A percentile compares a stretch with the other conserved stretches of the same genome.
phyloP scores from a whole-genome alignment of 495 filamentous ascomycete genomes.

The Penicilliopsis zonata region DNA sequence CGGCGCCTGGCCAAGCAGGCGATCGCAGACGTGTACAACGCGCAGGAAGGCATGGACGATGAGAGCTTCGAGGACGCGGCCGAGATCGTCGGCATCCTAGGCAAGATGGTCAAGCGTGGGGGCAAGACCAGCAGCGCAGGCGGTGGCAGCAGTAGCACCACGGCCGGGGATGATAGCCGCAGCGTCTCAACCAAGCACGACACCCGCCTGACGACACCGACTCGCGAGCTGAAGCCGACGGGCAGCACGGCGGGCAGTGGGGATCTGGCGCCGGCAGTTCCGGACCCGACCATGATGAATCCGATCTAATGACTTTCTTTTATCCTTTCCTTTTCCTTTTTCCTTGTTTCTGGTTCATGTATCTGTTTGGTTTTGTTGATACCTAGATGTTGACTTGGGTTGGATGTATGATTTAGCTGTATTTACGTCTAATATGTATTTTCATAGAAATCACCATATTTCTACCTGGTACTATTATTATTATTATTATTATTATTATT shows the following conservation, averaged over 20 bases:
- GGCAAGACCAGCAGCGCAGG: slow-evolving; percentile 18
- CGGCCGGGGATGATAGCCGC: slow-evolving; percentile 22
- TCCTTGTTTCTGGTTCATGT: slow-evolving; percentile 2
- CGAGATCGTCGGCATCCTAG: slow-evolving; percentile 59
- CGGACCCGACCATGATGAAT: slow-evolving; percentile 28
- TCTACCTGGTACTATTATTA: no score
- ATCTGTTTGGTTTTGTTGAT: no score
- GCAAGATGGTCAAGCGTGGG: slow-evolving; percentile 68
- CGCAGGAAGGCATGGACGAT: slow-evolving; percentile 83
- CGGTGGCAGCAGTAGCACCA: slow-evolving; percentile 17
- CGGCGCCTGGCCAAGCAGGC: slow-evolving; percentile 67
- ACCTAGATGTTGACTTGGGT: no score
- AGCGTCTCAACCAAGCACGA: slow-evolving; percentile 4
- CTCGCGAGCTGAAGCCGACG: slow-evolving; percentile 8
- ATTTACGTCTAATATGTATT: no score
- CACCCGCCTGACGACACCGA: background rate
- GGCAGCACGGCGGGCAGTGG: slow-evolving; percentile 7
- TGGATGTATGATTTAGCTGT: no score
- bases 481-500: no score
- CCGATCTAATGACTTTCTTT: slow-evolving; percentile 19
- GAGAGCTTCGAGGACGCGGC: slow-evolving; percentile 74
- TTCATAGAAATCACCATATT: no score
- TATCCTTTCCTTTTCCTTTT: slow-evolving; percentile 1
- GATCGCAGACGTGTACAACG: slow-evolving; percentile 83
- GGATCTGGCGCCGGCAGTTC: slow-evolving; percentile 16